Conservation (phyloP, 805 yeast genomes). For the Cyberlindnera mrakii region DNA sequence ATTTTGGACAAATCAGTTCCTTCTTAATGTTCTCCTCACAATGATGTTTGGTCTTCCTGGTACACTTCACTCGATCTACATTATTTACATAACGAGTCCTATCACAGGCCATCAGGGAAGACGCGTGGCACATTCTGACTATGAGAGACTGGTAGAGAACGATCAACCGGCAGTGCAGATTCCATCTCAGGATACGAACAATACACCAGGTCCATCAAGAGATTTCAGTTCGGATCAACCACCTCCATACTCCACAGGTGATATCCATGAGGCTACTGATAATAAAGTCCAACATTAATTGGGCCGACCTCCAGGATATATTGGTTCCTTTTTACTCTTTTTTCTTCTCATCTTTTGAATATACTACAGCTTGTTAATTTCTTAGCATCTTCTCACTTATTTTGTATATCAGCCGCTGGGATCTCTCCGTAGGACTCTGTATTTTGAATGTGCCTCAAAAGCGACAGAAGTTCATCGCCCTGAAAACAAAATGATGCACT, state of each 20-base stretch:
- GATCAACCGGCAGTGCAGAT: neutral
- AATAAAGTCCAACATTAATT: slow-evolving; percentile 18
- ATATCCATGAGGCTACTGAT: slow-evolving; percentile 11
- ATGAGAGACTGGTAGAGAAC: slow-evolving; percentile 18
- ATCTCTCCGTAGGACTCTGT: too few species aligned
- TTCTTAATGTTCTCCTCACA: slow-evolving; percentile 60
- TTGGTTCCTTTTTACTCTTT: too few species aligned
- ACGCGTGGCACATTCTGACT: slow-evolving; percentile 13
- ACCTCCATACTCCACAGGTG: slow-evolving; percentile 15
- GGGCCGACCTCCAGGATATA: too few species aligned
- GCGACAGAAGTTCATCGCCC: too few species aligned
- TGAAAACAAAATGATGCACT: too few species aligned
- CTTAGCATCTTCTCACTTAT: too few species aligned
- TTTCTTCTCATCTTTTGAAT: too few species aligned
- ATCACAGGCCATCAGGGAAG: slow-evolving; percentile 15
- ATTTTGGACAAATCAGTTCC: slow-evolving; percentile 43
- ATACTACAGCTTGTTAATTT: too few species aligned
- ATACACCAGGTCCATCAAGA: neutral
- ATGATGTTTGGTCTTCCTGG: slow-evolving; percentile 76
- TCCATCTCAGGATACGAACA: too few species aligned
- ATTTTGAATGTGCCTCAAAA: too few species aligned
- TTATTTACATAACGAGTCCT: slow-evolving; percentile 29
- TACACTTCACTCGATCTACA: slow-evolving; percentile 56
- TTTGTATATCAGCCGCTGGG: too few species aligned
- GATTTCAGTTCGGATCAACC: slow-evolving; percentile 6